These are phyloP conservation scores for Pythium coloratum DNA, from an alignment of 352 stramenopile genomes.

Conservation along the genomic window DNA sequence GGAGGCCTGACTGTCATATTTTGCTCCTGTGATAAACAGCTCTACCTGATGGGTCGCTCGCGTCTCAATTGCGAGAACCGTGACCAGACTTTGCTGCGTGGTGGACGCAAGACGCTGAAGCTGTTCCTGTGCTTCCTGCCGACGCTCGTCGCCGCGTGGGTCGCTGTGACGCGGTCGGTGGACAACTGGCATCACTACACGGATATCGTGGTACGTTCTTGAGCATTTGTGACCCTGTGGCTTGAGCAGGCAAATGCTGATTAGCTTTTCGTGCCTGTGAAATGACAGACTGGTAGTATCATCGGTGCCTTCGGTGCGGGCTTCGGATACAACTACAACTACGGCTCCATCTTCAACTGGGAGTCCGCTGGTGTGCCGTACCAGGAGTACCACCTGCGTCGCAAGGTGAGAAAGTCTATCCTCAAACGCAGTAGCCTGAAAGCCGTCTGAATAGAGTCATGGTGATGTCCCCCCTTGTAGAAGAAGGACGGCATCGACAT, in stretches of 20 bases:
- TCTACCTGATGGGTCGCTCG: slow-evolving; percentile 72
- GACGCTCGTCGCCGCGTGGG: slow-evolving; percentile 63
- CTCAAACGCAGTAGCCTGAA: slow-evolving; percentile 18
- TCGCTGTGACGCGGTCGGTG: slow-evolving; percentile 69
- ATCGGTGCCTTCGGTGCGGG: slow-evolving; percentile 46
- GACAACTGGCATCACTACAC: slow-evolving; percentile 89
- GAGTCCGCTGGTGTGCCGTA: slow-evolving; percentile 55
- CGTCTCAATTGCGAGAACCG: slow-evolving; percentile 57
- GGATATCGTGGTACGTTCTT: slow-evolving; percentile 58
- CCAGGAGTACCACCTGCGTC: slow-evolving; percentile 49
- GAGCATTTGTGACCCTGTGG: neutral
- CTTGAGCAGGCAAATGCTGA: neutral
- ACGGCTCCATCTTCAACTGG: slow-evolving; percentile 64
- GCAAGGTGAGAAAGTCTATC: slow-evolving; percentile 33
- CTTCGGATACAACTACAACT: slow-evolving; percentile 70
- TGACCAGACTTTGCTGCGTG: slow-evolving; percentile 45
- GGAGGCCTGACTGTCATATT: too few relatives aligned
- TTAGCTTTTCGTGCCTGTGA: neutral
- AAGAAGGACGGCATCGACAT: slow-evolving; percentile 23
- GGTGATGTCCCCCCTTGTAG: slow-evolving; percentile 8
- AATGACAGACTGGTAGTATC: slow-evolving; percentile 34
- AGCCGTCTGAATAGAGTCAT: slow-evolving; percentile 21
- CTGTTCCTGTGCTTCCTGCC: slow-evolving; percentile 70
- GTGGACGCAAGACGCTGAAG: slow-evolving; percentile 61
- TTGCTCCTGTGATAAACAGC: neutral